These are phyloP conservation scores for Dothideomycetes sp. DNA, from an alignment of 2,329 filamentous ascomycete genomes.

Conservation along the genomic window DNA sequence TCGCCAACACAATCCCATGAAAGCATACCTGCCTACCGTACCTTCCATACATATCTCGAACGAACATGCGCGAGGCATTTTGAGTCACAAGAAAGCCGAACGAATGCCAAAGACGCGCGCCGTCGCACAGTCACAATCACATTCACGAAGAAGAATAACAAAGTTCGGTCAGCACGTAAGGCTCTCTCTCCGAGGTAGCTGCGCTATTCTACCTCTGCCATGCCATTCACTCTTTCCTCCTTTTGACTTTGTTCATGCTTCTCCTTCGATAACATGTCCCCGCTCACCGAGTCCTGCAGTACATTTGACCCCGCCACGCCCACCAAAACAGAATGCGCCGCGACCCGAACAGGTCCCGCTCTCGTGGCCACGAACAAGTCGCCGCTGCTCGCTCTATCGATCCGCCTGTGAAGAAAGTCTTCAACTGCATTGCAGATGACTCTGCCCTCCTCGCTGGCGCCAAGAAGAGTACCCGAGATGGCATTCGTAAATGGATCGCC, in stretches of 20 bases:
- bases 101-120: constrained; percentile 1
- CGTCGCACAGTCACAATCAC: constrained; percentile 6
- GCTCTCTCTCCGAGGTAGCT: constrained; percentile 2
- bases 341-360: constrained; percentile 8
- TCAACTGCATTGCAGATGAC: constrained; percentile 47
- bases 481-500: constrained; percentile 43
- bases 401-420: constrained; percentile 33
- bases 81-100: constrained; percentile 5
- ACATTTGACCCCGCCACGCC: neutral
- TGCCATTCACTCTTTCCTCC: neutral
- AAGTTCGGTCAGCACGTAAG: constrained; percentile 11
- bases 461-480: constrained; percentile 43
- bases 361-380: neutral
- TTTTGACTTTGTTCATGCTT: neutral
- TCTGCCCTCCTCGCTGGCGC: constrained; percentile 42
- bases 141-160: too few relatives aligned
- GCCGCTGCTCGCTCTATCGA: constrained; percentile 4
- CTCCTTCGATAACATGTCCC: neutral
- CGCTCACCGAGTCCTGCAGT: neutral
- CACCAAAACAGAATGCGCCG: constrained; percentile 11
- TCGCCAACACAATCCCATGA: constrained; percentile 5
- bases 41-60: too few relatives aligned
- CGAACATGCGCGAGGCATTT: constrained; percentile 6
- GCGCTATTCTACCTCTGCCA: constrained; percentile 9
- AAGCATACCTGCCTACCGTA: neutral